Percentiles rank a stretch among this genome's conserved stretches.
These are phyloP conservation scores for Podaxis sp. DNA, from an alignment of 768 basidiomycete species.

Conservation along the genomic window DNA sequence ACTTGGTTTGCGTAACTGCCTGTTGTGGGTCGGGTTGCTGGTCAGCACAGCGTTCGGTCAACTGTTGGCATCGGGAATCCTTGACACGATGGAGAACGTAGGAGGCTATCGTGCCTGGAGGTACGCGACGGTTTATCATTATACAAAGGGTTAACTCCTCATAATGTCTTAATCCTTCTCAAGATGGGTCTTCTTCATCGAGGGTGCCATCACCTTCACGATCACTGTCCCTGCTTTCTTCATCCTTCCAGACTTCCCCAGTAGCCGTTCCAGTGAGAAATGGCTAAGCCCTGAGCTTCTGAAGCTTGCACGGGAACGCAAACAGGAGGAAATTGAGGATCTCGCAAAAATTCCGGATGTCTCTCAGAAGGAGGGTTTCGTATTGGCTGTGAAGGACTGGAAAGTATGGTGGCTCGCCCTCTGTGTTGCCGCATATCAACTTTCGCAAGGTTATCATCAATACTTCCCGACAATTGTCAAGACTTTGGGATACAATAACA, in stretches of 20 bases:
- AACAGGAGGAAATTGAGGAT: conserved; percentile 50
- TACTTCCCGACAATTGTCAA: conserved; percentile 64
- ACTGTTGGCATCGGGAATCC: conserved; percentile 48
- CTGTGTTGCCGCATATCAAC: conserved; percentile 46
- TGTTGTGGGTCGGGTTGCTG: conserved; percentile 49
- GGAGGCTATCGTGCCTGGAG: conserved; percentile 55
- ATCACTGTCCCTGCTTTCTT: conserved; percentile 40
- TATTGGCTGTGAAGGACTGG: conserved; percentile 59
- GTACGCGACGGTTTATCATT: conserved; percentile 24
- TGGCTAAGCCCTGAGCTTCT: conserved; percentile 24
- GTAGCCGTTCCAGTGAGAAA: conserved; percentile 29
- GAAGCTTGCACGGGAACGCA: conserved; percentile 28
- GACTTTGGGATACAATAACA: conserved; percentile 62
- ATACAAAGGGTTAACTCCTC: not conserved
- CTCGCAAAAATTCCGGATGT: conserved; percentile 7
- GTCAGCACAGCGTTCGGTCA: conserved; percentile 56
- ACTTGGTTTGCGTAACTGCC: conserved; percentile 47
- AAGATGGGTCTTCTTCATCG: conserved; percentile 51
- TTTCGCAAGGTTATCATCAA: conserved; percentile 53
- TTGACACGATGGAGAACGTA: conserved; percentile 45
- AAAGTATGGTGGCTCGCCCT: conserved; percentile 67
- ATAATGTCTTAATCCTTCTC: not conserved
- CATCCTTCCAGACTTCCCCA: conserved; percentile 35
- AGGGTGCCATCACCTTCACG: conserved; percentile 28
- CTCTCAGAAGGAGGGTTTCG: conserved; percentile 28